These are phyloP conservation scores for Phymatotrichopsis omnivora DNA, from an alignment of 2,329 filamentous ascomycete genomes.

Conservation along the genomic window DNA sequence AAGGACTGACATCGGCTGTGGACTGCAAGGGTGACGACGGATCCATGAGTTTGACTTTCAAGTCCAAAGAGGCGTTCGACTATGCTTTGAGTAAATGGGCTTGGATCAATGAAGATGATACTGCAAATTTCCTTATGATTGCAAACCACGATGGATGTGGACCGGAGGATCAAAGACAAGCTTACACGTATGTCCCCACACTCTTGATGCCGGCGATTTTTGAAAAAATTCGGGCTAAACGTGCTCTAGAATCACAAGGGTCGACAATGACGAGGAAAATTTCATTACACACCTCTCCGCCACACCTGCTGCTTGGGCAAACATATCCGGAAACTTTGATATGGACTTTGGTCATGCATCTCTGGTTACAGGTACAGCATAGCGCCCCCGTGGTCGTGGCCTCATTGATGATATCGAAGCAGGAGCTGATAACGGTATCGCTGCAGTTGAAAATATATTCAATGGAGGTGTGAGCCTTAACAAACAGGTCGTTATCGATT, in stretches of 20 bases:
- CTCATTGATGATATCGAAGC: slow-evolving; percentile 1
- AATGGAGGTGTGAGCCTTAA: slow-evolving; percentile 15
- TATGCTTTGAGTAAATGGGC: slow-evolving; percentile 32
- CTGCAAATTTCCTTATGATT: slow-evolving; percentile 33
- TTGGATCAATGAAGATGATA: slow-evolving; percentile 32
- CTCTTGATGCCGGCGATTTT: background rate
- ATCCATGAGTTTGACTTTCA: slow-evolving; percentile 32
- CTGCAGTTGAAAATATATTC: background rate
- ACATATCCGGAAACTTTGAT: slow-evolving; percentile 23
- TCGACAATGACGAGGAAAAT: slow-evolving; percentile 14
- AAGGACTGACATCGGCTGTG: slow-evolving; percentile 31
- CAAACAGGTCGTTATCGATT: slow-evolving; percentile 26
- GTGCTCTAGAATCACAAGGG: slow-evolving; percentile 16
- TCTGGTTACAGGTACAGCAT: slow-evolving; percentile 1
- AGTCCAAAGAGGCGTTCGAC: slow-evolving; percentile 31
- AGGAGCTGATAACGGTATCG: background rate
- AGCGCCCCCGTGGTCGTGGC: slow-evolving; percentile 8
- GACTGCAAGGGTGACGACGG: slow-evolving; percentile 30
- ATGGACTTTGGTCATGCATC: slow-evolving; percentile 22
- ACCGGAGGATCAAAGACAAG: slow-evolving; percentile 31
- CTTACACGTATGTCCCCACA: slow-evolving; percentile 27
- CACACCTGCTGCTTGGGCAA: slow-evolving; percentile 13
- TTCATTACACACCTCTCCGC: slow-evolving; percentile 18
- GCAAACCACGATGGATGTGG: slow-evolving; percentile 34
- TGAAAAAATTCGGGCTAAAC: background rate